Evolutionary conservation across 495 filamentous ascomycete genomes (phyloP).

Genomic region (Amorphotheca resinae): DNA sequence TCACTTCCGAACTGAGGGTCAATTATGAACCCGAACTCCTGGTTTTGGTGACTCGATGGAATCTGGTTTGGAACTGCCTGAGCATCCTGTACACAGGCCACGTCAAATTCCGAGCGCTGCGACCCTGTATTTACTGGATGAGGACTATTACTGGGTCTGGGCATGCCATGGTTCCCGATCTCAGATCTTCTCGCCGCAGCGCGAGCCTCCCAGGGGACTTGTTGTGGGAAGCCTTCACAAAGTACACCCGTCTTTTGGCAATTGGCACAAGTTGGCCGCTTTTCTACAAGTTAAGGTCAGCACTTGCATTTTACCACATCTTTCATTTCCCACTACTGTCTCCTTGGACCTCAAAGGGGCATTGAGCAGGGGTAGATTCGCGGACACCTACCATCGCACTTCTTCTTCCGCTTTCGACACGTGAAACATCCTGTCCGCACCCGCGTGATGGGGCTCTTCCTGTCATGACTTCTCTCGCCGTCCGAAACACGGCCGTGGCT

Average conservation of each 20-base stretch:
- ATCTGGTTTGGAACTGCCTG: background rate
- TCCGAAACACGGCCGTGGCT: background rate
- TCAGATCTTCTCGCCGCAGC: background rate
- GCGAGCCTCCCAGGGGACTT: background rate
- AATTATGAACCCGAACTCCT: background rate
- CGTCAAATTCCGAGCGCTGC: background rate
- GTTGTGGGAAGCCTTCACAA: slow-evolving; percentile 3
- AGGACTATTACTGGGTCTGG: background rate
- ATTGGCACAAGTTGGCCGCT: slow-evolving; percentile 4
- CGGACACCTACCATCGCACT: too few relatives aligned
- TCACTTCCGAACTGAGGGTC: background rate
- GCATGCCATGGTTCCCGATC: background rate
- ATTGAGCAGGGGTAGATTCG: too few relatives aligned
- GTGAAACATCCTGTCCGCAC: slow-evolving; percentile 13
- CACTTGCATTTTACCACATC: too few relatives aligned
- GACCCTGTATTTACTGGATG: too few relatives aligned
- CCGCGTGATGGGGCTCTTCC: slow-evolving; percentile 52
- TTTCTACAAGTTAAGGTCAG: too few relatives aligned
- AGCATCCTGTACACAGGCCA: background rate
- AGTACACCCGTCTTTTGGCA: slow-evolving; percentile 4
- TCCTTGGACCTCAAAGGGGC: too few relatives aligned
- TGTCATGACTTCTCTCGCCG: background rate
- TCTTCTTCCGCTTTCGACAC: slow-evolving; percentile 15
- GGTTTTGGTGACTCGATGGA: background rate
- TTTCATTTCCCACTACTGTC: too few relatives aligned